These are phyloP conservation scores for Vachellia collinsii DNA, from an alignment of 306 rosid species.

Conservation along the genomic window DNA sequence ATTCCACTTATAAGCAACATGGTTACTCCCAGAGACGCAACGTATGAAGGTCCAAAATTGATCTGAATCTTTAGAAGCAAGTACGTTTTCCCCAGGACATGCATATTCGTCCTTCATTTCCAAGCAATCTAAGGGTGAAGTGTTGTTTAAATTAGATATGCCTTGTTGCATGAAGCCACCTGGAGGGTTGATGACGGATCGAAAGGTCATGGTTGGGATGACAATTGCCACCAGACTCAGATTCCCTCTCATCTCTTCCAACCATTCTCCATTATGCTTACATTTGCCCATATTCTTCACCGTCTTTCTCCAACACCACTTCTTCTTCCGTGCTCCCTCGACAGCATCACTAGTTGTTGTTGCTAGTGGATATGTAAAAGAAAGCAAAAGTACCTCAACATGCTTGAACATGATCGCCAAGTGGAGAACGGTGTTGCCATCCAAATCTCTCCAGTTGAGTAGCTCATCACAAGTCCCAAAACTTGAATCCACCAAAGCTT, in stretches of 20 bases:
- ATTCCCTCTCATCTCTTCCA: neutral
- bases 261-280: neutral
- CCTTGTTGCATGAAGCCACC: neutral
- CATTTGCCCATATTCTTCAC: neutral
- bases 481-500: neutral
- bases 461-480: neutral
- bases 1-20: neutral
- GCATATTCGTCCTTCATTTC: neutral
- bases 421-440: neutral
- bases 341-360: neutral
- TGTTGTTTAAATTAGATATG: neutral
- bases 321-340: neutral
- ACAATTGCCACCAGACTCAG: neutral
- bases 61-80: neutral
- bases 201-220: neutral
- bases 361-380: neutral
- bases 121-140: neutral
- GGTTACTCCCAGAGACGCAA: neutral
- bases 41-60: neutral
- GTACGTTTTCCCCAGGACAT: neutral
- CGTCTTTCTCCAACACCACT: neutral
- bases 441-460: neutral
- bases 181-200: neutral
- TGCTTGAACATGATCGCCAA: neutral
- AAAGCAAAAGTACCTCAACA: neutral